These are phyloP conservation scores for Paramecium caudatum DNA, from an alignment of 73 alveolate genomes.

Conservation along the genomic window DNA sequence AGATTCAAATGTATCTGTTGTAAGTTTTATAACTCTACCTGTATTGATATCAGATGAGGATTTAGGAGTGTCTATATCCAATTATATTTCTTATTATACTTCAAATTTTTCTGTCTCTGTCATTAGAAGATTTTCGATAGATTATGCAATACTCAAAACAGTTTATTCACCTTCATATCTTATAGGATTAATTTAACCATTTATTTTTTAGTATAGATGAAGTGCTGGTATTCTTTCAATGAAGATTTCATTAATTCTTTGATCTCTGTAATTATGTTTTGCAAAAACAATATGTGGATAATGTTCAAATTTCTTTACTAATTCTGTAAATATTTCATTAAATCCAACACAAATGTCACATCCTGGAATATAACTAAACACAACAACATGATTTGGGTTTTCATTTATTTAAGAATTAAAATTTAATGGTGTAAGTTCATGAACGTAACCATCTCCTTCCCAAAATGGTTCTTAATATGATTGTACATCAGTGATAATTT, in stretches of 20 bases:
- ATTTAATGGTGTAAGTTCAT: slow-evolving; percentile 42
- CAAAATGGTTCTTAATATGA: neutral
- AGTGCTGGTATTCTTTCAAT: slow-evolving; percentile 80
- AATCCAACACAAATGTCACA: slow-evolving; percentile 98
- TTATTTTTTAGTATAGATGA: neutral
- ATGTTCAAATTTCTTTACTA: slow-evolving; percentile 81
- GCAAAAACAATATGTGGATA: slow-evolving; percentile 76
- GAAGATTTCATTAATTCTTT: slow-evolving; percentile 75
- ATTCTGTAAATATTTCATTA: slow-evolving; percentile 91
- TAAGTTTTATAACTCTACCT: slow-evolving; percentile 19
- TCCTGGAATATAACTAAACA: slow-evolving; percentile 97
- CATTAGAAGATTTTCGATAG: slow-evolving; percentile 1
- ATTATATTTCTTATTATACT: neutral
- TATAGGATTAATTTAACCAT: neutral
- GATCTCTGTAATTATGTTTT: slow-evolving; percentile 73
- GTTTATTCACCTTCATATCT: neutral
- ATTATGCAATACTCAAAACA: neutral
- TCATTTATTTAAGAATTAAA: slow-evolving; percentile 89
- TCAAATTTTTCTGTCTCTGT: neutral
- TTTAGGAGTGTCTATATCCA: neutral
- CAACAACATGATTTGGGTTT: slow-evolving; percentile 89
- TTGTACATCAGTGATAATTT: neutral
- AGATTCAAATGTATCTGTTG: neutral
- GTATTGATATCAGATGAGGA: neutral
- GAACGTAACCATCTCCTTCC: slow-evolving; percentile 60